Evolutionary conservation across 345 rosid genomes (phyloP).

Genomic region (Nasturtium officinale): DNA sequence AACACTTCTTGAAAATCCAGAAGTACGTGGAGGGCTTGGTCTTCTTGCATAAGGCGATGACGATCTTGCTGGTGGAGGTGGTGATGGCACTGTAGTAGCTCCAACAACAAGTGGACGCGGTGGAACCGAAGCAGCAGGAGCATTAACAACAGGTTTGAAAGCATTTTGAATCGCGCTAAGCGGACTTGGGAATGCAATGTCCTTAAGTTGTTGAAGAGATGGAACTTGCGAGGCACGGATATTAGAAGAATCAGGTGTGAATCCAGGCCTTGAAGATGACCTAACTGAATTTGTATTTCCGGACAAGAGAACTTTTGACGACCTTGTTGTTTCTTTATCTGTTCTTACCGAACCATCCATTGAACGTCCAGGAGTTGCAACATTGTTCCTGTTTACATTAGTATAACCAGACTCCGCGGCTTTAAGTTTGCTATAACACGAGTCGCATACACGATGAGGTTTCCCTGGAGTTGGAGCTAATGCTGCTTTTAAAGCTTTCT

Average conservation of each 20-base stretch:
- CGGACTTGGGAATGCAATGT: constrained; percentile 73
- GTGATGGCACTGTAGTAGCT: constrained; percentile 18
- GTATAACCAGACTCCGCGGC: constrained; percentile 66
- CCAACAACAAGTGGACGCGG: constrained; percentile 29
- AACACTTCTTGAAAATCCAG: constrained; percentile 70
- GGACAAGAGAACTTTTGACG: constrained; percentile 62
- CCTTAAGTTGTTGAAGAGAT: constrained; percentile 65
- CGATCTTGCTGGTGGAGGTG: constrained; percentile 47
- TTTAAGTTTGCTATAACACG: constrained; percentile 83
- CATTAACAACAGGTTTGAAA: constrained; percentile 51
- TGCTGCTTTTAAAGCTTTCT: constrained; percentile 91
- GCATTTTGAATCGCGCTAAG: constrained; percentile 64
- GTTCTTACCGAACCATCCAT: constrained; percentile 60
- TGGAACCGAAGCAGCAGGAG: constrained; percentile 5
- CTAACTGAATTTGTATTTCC: constrained; percentile 60
- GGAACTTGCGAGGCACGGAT: constrained; percentile 80
- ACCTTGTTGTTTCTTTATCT: constrained; percentile 48
- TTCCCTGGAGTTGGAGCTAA: constrained; percentile 98
- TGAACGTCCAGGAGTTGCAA: constrained; percentile 49
- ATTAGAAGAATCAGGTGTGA: constrained; percentile 50
- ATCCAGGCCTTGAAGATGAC: constrained; percentile 59
- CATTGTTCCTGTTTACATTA: constrained; percentile 46
- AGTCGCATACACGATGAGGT: constrained; percentile 93
- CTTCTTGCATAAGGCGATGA: constrained; percentile 55
- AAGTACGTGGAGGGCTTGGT: constrained; percentile 74